phyloP scores from a whole-genome alignment of 2,329 filamentous ascomycete species.

The Nigrospora sphaerica region DNA sequence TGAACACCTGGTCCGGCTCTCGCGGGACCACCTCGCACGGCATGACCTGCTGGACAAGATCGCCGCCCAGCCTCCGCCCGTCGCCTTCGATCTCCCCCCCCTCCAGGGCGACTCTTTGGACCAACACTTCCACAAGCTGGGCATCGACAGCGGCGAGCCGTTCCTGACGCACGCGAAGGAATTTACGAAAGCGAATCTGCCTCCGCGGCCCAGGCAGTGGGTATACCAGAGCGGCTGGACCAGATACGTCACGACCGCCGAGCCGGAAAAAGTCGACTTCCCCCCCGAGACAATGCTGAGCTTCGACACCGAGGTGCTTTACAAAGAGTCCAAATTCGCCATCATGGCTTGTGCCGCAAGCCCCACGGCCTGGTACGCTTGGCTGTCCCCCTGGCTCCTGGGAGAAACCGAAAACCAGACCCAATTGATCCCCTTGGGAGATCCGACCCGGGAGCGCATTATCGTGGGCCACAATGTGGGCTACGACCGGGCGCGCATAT shows the following conservation, averaged over 20 bases:
- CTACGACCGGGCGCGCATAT: constrained; percentile 81
- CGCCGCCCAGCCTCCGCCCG: constrained; percentile 65
- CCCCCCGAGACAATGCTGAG: constrained; percentile 78
- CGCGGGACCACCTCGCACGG: constrained; percentile 72
- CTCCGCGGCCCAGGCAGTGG: constrained; percentile 64
- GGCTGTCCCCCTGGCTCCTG: constrained; percentile 92
- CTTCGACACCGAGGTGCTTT: constrained; percentile 97
- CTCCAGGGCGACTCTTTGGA: constrained; percentile 78
- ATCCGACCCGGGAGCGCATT: constrained; percentile 64
- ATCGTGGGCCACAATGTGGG: constrained; percentile 94
- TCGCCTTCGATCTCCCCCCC: constrained; percentile 78
- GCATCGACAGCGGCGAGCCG: constrained; percentile 79
- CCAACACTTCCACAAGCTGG: constrained; percentile 88
- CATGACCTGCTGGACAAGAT: constrained; percentile 91
- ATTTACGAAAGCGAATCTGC: constrained; percentile 58
- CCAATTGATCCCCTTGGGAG: constrained; percentile 82
- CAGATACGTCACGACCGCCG: constrained; percentile 74
- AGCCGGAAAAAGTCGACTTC: constrained; percentile 60
- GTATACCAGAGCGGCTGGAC: constrained; percentile 81
- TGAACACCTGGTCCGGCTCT: constrained; percentile 68
- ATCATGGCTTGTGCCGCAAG: constrained; percentile 95
- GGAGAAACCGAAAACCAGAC: constrained; percentile 69
- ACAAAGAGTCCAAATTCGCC: constrained; percentile 83
- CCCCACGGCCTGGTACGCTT: constrained; percentile 89
- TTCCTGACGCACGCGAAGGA: constrained; percentile 69